Conservation (phyloP, 495 filamentous ascomycete species). For the Annulohypoxylon nitens region DNA sequence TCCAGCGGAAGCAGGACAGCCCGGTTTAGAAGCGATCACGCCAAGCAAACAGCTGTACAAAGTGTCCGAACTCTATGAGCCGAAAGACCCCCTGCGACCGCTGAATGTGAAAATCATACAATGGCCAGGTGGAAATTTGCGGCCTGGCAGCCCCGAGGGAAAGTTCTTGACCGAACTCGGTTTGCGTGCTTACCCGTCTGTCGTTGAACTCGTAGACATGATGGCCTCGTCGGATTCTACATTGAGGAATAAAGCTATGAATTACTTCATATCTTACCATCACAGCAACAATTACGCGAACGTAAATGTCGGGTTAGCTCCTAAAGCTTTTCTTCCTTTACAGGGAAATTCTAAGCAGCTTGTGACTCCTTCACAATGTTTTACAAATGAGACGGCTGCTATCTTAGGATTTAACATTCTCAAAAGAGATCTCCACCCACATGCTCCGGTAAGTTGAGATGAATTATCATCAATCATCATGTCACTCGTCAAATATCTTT, state of each 20-base stretch:
- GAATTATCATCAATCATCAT: not conserved
- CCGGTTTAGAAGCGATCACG: slow-evolving; percentile 57
- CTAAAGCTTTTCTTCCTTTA: slow-evolving; percentile 78
- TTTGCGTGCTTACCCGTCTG: slow-evolving; percentile 75
- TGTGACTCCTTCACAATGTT: slow-evolving; percentile 81
- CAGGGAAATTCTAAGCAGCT: slow-evolving; percentile 72
- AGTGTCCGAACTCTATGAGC: slow-evolving; percentile 88
- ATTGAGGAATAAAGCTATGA: slow-evolving; percentile 74
- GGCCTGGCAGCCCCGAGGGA: slow-evolving; percentile 73
- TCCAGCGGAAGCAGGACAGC: slow-evolving; percentile 75
- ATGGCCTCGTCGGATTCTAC: slow-evolving; percentile 74
- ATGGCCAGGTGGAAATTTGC: slow-evolving; percentile 78
- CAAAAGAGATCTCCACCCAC: slow-evolving; percentile 74
- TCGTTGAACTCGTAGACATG: slow-evolving; percentile 77
- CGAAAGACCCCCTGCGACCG: slow-evolving; percentile 74
- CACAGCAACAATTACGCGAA: slow-evolving; percentile 78
- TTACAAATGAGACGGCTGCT: slow-evolving; percentile 79
- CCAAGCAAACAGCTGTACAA: slow-evolving; percentile 71
- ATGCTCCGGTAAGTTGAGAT: slow-evolving; percentile 63
- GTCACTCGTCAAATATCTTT: not conserved
- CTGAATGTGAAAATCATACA: slow-evolving; percentile 84
- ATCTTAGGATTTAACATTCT: slow-evolving; percentile 86
- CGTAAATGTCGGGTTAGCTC: slow-evolving; percentile 68
- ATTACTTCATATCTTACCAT: slow-evolving; percentile 86
- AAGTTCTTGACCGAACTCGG: slow-evolving; percentile 79